Base-by-base conservation (phyloP, 73 alveolate genomes). In the Tetrahymena thermophila region DNA sequence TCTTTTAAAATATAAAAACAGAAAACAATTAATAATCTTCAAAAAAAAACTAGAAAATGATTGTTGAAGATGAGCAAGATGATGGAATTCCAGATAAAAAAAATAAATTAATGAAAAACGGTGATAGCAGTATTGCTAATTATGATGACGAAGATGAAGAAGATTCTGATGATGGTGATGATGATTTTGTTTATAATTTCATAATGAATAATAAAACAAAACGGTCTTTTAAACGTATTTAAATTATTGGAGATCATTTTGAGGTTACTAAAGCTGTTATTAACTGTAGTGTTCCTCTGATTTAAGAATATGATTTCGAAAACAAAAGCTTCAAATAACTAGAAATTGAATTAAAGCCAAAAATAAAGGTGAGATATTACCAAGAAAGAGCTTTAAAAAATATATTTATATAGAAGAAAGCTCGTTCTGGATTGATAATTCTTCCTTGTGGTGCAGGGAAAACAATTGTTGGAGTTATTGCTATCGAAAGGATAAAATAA, bases 361-460 rank as follows among this genome's bases (percentile, higher is more conserved):
- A 96, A 35, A 94, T 96, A 43, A 96, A 96, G 95, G 95, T 97
- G 10, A 94, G 99, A 94, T 94, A 96, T 35, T 97, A 97, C 94
- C 97, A 97, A 95, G 97, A 94, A 94, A 96, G 97, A 94, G 99
- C 99, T 34, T 93, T 97, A 35, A 96, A 97, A 96, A 97, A 95
- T 42, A 97, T 97, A 95, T 96, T 97, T 42, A 97, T 94, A 89
- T 96, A 95, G 35, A 98, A 97, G 35, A 93, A 96, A 35, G 99
- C 99, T 34, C 93, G 98, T 93, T 96, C 98, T 35, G 99, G 99
- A 0, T 93, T 97, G 11, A 97, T 97, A 83, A 98, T 97, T n/a
- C 94, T 97, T 35, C 99, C 99, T 13, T 97, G 99, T 96, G 99
- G 99, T 9, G 98, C 99, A 85, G 99, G 99, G 6, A 97, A 97